Evolutionary conservation across 139 green algal species (phyloP), one percentile per base, ranked within the genome.

Genomic region (Micromonas pusilla): DNA sequence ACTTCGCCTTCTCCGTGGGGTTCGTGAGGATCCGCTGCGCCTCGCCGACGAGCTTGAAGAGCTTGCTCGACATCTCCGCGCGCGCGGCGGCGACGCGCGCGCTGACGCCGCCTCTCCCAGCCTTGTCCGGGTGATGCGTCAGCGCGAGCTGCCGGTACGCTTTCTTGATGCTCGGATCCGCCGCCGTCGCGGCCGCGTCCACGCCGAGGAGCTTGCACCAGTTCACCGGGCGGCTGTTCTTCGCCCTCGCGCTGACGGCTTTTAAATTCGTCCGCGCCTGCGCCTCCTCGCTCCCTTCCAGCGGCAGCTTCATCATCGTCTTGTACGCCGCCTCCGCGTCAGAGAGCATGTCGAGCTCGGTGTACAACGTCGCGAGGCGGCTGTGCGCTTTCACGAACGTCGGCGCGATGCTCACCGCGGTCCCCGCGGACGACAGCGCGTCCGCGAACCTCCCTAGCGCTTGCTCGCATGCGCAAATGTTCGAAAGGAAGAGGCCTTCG

Each of bases 381-480:
- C 23, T 34, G 30, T 62, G 68, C 19, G 68, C 68, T 32, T 75
- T 75, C 0, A 39, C 68, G 6, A 53, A 75, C 20, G 31, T 75
- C 21, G 68, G 68, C 28, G 68, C 68, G 2, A 75, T 9, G 2
- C 34, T 21, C 60, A 38, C 30, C 16, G 68, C 68, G 1, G 38
- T 26, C 30, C 37, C 25, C 26, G 68, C 68, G 3, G 68, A 75
- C 21, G 68, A 38, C 1, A 75, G 30, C 2, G 68, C 68, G 25
- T 75, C 37, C 6, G 53, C 37, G 53, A 62, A 75, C 21, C 25
- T 32, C 25, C 53, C 37, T 36, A 63, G 26, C 0, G 68, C 68
- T 63, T 75, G 68, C 38, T 63, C 68, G 37, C 68, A 75, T n/a
- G 68, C 68, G 68, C 68, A 75, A 38, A 75, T 75, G 68, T 75